Evolutionary conservation across 345 rosid genomes (phyloP), one percentile per base, ranked within the genome.

Genomic region (Linum usitatissimum): DNA sequence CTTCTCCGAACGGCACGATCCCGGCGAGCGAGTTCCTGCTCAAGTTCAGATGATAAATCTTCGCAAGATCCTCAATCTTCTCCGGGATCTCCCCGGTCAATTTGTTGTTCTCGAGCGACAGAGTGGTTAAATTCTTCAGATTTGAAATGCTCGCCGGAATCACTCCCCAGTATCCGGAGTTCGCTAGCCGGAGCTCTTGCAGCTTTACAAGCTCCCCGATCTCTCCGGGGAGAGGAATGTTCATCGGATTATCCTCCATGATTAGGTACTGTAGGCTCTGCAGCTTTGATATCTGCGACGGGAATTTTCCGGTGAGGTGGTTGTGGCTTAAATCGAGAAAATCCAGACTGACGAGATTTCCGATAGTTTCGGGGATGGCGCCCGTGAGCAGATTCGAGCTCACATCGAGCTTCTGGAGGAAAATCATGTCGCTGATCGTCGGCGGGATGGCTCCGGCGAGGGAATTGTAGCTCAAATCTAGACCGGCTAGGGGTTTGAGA

Each of bases 231-330:
- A 91, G 71, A 39, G 89, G 69, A 5, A 70, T 67, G 70, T 62
- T 70, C 86, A 91, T 82, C 20, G 91, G 94, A 68, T 91, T 91
- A 51, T 84, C 85, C 64, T 88, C 97, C 96, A 91, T 84, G 56
- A 91, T 77, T 60, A 91, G 81, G 77, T 84, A 91, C 69, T 91
- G 94, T 57, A 91, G 77, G 60, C 69, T 79, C 65, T 79, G 77
- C 12, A 91, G 75, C 57, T 83, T 88, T 2, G 70, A 62, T 65
- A 91, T 34, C 61, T 88, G 90, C 34, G 68, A 67, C 1, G 96
- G 96, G 18, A 88, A 70, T 39, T 66, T 51, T 2, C 97, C 96
- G 31, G 69, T 80, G 10, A 91, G 74, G 34, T 60, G 75, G 70
- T 91, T 91, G 82, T 76, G 78, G 59, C 96, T 88, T 67, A 91